These are phyloP conservation scores for Elongisporangium senticosum DNA, from an alignment of 352 stramenopile species.

Conservation along the genomic window DNA sequence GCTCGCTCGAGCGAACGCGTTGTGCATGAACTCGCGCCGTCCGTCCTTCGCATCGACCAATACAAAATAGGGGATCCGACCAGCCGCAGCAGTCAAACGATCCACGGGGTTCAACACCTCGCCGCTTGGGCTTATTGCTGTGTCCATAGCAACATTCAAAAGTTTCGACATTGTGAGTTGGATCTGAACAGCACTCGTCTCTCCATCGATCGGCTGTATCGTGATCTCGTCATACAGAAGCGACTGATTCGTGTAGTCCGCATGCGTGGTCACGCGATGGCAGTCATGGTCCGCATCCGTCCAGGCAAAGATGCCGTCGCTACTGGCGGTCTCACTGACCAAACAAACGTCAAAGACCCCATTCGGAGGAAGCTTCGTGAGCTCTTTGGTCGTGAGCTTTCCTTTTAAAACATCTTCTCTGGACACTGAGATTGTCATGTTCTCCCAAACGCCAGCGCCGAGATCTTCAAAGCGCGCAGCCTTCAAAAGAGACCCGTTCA, in stretches of 20 bases:
- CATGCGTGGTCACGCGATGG: slow-evolving; percentile 50
- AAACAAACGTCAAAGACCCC: slow-evolving; percentile 72
- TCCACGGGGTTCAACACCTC: neutral
- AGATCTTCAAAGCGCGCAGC: slow-evolving; percentile 45
- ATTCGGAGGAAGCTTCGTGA: slow-evolving; percentile 58
- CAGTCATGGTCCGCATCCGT: slow-evolving; percentile 25
- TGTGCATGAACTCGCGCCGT: slow-evolving; percentile 26
- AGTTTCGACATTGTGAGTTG: slow-evolving; percentile 52
- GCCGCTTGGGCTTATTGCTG: neutral
- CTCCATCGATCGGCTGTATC: slow-evolving; percentile 27
- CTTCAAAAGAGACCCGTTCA: slow-evolving; percentile 53
- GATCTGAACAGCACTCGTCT: slow-evolving; percentile 42
- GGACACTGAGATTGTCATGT: slow-evolving; percentile 67
- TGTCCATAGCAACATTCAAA: slow-evolving; percentile 9
- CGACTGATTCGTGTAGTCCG: slow-evolving; percentile 78
- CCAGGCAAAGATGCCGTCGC: slow-evolving; percentile 61
- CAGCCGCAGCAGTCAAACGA: slow-evolving; percentile 9
- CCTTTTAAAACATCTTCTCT: slow-evolving; percentile 54
- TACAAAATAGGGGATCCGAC: slow-evolving; percentile 54
- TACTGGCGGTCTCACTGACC: slow-evolving; percentile 62
- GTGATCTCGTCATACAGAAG: slow-evolving; percentile 46
- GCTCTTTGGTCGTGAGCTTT: slow-evolving; percentile 44
- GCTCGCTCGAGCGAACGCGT: slow-evolving; percentile 20
- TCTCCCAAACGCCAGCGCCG: slow-evolving; percentile 59
- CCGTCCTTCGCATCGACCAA: slow-evolving; percentile 46